Conservation (phyloP, 768 basidiomycete genomes). For the Tricholoma hemisulphureum region DNA sequence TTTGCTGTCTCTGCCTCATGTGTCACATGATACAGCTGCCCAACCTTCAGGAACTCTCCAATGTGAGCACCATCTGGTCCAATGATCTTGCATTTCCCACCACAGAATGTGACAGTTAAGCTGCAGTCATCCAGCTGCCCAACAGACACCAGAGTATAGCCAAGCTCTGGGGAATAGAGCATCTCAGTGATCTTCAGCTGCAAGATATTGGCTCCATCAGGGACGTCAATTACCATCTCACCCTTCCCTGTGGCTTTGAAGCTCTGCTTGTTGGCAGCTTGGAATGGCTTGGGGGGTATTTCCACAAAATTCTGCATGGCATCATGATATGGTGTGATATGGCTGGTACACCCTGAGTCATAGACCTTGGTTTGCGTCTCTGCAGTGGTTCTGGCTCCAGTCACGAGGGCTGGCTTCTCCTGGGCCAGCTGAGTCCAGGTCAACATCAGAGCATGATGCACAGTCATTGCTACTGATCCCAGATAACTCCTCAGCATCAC, state of each 20-base stretch:
- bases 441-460: neutral
- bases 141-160: slow-evolving; percentile 37
- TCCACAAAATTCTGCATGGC: neutral
- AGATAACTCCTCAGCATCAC: too few species aligned
- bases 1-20: slow-evolving; percentile 14
- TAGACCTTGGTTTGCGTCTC: slow-evolving; percentile 13
- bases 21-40: slow-evolving; percentile 9
- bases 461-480: too few species aligned
- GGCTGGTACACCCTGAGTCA: slow-evolving; percentile 36
- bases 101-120: too few species aligned
- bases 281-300: neutral
- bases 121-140: too few species aligned
- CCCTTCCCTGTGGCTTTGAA: neutral
- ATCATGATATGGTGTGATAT: neutral
- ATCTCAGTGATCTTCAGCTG: neutral
- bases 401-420: neutral
- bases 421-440: neutral
- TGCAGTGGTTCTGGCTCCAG: neutral
- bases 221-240: neutral
- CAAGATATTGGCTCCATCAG: neutral
- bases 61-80: slow-evolving; percentile 9
- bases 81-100: neutral
- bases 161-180: slow-evolving; percentile 25
- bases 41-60: slow-evolving; percentile 12
- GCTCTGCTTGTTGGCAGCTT: too few species aligned